These are phyloP conservation scores for Begonia fuchsioides DNA, from an alignment of 306 rosid species.

Conservation along the genomic window DNA sequence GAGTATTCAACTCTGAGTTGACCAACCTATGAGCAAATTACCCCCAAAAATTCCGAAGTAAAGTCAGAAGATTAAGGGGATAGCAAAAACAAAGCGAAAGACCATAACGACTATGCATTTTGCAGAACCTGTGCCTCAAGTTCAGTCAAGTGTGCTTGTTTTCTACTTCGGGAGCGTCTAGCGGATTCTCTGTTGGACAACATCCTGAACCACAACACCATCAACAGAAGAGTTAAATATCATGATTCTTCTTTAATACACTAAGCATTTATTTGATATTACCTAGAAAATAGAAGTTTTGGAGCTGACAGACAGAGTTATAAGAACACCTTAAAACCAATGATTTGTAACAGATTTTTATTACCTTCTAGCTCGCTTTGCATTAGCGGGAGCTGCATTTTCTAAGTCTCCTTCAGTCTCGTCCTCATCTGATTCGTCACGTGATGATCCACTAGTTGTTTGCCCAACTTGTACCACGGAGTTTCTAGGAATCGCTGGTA, in stretches of 20 bases:
- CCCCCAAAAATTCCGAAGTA: neutral
- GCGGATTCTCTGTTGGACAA: constrained; percentile 53
- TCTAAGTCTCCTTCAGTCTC: constrained; percentile 44
- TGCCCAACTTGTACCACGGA: constrained; percentile 18
- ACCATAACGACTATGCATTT: constrained; percentile 4
- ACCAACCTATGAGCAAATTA: constrained; percentile 19
- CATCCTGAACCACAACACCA: constrained; percentile 33
- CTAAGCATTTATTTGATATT: neutral
- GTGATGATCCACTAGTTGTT: constrained; percentile 45
- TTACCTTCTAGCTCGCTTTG: constrained; percentile 47
- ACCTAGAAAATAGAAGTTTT: constrained; percentile 2
- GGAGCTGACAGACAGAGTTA: neutral
- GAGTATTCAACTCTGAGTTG: constrained; percentile 42
- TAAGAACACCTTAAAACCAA: neutral
- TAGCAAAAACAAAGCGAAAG: neutral
- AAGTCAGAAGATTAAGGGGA: neutral
- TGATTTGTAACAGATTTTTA: neutral
- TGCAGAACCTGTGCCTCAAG: constrained; percentile 42
- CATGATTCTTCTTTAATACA: neutral
- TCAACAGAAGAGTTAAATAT: neutral
- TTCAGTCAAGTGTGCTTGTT: constrained; percentile 49
- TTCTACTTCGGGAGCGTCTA: constrained; percentile 51
- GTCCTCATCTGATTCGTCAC: constrained; percentile 47
- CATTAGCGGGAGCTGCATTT: constrained; percentile 36
- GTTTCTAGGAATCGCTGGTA: constrained; percentile 26